phyloP scores from a whole-genome alignment of 2,329 filamentous ascomycete species.

The Xylariomycetidae sp. region DNA sequence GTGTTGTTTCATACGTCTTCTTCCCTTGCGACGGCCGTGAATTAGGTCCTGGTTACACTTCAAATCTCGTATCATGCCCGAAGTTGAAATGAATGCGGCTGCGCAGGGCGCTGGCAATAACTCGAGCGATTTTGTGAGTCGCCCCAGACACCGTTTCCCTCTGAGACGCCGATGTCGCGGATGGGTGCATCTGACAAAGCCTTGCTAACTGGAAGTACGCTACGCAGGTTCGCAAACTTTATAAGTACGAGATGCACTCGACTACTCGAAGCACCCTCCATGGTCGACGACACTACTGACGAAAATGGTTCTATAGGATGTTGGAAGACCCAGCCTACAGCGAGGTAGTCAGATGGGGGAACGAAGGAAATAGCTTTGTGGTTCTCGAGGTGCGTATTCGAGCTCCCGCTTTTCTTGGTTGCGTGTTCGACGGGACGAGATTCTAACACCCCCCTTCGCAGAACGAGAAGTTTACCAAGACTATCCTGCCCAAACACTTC shows the following conservation, averaged over 20 bases:
- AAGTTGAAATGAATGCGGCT: conserved; percentile 31
- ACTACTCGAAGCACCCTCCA: conserved; percentile 10
- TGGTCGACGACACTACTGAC: conserved; percentile 19
- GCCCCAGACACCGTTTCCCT: conserved; percentile 3
- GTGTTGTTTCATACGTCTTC: conserved; percentile 5
- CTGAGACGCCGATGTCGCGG: conserved; percentile 15
- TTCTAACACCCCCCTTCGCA: too few species aligned
- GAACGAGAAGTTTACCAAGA: conserved; percentile 91
- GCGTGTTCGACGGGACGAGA: too few species aligned
- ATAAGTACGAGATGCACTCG: conserved; percentile 66
- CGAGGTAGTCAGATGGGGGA: conserved; percentile 91
- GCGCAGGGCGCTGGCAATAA: conserved; percentile 58
- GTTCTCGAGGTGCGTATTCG: conserved; percentile 74
- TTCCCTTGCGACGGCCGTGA: too few species aligned
- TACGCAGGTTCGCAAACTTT: conserved; percentile 86
- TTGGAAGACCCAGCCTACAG: conserved; percentile 91
- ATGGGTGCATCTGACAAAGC: conserved; percentile 16
- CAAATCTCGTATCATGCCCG: conserved; percentile 27
- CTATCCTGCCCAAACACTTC: conserved; percentile 78
- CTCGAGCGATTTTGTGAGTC: conserved; percentile 91
- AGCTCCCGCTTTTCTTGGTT: conserved; percentile 1
- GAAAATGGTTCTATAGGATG: conserved; percentile 60
- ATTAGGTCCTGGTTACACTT: conserved; percentile 9
- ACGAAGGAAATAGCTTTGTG: conserved; percentile 92
- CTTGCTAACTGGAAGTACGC: conserved; percentile 22